phyloP scores from a whole-genome alignment of 192 early-diverging fungal genomes.

The Coemansia brasiliensis region DNA sequence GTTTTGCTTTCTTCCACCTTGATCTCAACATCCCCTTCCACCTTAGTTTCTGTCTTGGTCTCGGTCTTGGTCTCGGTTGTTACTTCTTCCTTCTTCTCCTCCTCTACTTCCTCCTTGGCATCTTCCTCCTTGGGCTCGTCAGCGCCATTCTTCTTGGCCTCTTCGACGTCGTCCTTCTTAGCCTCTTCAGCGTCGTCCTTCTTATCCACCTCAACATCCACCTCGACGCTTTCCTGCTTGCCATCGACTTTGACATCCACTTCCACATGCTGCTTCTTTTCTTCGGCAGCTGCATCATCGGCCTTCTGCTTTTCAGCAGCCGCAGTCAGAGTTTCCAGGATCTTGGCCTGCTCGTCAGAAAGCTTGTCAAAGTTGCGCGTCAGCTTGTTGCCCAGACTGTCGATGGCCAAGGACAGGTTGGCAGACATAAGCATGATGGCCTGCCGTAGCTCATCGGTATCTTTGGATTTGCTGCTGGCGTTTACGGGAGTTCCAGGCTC shows the following conservation, averaged over 20 bases:
- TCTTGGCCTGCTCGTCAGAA: constrained; percentile 37
- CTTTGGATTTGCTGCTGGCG: constrained; percentile 4
- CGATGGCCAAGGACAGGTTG: constrained; percentile 45
- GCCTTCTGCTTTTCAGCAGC: constrained; percentile 14
- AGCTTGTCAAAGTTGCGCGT: constrained; percentile 51
- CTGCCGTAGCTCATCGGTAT: constrained; percentile 36
- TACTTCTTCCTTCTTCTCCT: constrained; percentile 8
- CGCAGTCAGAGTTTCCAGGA: constrained; percentile 28
- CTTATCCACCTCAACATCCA: neutral
- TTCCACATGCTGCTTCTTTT: neutral
- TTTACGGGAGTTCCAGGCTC: constrained; percentile 1
- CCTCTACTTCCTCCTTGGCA: neutral
- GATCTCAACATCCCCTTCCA: constrained; percentile 6
- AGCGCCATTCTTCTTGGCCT: constrained; percentile 1
- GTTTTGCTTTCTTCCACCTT: constrained; percentile 18
- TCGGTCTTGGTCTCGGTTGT: constrained; percentile 12
- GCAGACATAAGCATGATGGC: constrained; percentile 42
- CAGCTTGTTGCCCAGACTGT: constrained; percentile 47
- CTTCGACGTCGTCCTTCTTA: constrained; percentile 4
- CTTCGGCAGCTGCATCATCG: neutral
- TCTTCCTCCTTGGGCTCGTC: constrained; percentile 12
- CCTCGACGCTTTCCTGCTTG: constrained; percentile 5
- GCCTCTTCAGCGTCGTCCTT: neutral
- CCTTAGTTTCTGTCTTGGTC: constrained; percentile 7
- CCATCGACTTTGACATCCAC: neutral